Conservation (phyloP, 257 asterid species). For the Cinchona pubescens region DNA sequence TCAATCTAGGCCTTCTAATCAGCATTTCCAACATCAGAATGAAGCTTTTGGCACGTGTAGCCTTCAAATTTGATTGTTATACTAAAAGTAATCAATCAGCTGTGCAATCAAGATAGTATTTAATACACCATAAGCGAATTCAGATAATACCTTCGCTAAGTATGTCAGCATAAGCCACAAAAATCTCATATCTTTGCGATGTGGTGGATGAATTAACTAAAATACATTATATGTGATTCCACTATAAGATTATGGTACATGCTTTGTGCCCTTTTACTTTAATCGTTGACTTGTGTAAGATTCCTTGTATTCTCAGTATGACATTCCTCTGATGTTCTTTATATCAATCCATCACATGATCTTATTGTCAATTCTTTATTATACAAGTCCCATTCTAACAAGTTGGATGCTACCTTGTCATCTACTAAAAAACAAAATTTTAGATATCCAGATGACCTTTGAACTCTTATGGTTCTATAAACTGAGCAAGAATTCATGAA, state of each 20-base stretch:
- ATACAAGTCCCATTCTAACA: background rate
- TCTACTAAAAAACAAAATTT: background rate
- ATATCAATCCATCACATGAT: conserved; percentile 8
- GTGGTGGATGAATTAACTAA: background rate
- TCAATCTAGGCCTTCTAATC: no score
- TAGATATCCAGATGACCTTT: conserved; percentile 7
- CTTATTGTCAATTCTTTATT: background rate
- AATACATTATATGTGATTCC: conserved; percentile 1
- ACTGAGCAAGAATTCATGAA: no score
- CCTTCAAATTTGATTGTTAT: no score
- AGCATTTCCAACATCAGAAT: no score
- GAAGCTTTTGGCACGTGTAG: no score
- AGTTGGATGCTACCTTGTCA: background rate
- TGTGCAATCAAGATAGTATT: no score
- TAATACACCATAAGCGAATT: no score
- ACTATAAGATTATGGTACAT: conserved; percentile 8
- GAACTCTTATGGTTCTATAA: background rate
- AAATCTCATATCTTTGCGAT: background rate
- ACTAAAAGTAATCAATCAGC: no score
- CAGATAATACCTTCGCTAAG: background rate
- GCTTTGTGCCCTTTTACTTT: background rate
- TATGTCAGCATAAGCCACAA: conserved; percentile 5
- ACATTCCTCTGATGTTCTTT: background rate
- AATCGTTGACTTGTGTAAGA: background rate
- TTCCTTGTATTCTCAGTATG: background rate